Evolutionary conservation across 2,329 filamentous ascomycete genomes (phyloP).

Genomic region (Penicillium sp.): DNA sequence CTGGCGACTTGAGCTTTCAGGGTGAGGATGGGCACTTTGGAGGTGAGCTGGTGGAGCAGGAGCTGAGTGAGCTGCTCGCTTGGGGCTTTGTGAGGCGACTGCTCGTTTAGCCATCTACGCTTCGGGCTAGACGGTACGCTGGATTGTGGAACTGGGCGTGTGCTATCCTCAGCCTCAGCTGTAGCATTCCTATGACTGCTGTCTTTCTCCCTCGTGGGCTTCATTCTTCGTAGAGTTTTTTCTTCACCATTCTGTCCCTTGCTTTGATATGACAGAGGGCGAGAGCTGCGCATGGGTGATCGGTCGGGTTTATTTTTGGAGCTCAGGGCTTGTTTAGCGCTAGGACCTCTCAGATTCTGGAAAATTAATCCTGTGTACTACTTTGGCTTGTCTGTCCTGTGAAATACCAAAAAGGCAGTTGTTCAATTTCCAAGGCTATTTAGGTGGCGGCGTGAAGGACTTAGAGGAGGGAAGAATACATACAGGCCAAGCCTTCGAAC

Average conservation of each 20-base stretch:
- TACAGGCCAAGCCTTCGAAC: background rate
- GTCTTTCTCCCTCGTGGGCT: background rate
- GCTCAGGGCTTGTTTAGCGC: background rate
- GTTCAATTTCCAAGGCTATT: background rate
- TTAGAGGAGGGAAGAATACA: background rate
- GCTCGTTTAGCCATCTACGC: background rate
- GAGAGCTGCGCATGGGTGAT: background rate
- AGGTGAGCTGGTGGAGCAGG: too few relatives aligned
- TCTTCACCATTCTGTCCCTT: background rate
- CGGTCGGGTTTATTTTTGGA: background rate
- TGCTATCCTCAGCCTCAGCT: background rate
- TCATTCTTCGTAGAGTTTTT: background rate
- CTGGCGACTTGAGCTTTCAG: too few relatives aligned
- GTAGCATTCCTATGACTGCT: background rate
- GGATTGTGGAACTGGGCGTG: background rate
- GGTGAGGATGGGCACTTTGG: too few relatives aligned
- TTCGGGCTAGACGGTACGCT: background rate
- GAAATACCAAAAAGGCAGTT: background rate
- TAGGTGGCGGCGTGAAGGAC: background rate
- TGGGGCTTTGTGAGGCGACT: too few relatives aligned
- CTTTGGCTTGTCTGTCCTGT: background rate
- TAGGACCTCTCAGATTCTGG: background rate
- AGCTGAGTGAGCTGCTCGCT: too few relatives aligned
- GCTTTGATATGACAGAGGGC: background rate
- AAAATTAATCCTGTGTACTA: background rate